These are phyloP conservation scores for Amanita muscaria DNA, from an alignment of 768 basidiomycete species.

Conservation along the genomic window DNA sequence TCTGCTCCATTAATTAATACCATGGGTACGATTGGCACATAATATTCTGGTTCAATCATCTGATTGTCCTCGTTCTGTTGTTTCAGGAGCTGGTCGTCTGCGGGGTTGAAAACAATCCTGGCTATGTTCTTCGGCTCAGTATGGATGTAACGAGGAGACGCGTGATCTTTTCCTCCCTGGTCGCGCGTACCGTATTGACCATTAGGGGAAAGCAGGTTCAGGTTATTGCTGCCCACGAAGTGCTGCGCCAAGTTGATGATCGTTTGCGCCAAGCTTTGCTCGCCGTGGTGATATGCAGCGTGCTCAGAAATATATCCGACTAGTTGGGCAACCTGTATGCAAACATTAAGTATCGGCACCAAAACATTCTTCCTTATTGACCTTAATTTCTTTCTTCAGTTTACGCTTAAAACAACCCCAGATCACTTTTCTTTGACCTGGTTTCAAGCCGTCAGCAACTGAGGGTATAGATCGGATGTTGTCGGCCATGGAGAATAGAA, in stretches of 20 bases:
- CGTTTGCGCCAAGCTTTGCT: constrained; percentile 75
- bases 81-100: constrained; percentile 80
- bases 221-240: constrained; percentile 92
- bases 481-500: constrained; percentile 99
- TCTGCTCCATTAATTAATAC: constrained; percentile 91
- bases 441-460: constrained; percentile 89
- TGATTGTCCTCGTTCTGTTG: constrained; percentile 81
- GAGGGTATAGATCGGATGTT: constrained; percentile 98
- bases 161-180: constrained; percentile 92
- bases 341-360: background rate
- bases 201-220: constrained; percentile 78
- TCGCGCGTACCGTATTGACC: constrained; percentile 97
- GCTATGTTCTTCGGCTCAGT: constrained; percentile 72
- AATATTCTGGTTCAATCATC: constrained; percentile 89
- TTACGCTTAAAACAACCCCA: constrained; percentile 97
- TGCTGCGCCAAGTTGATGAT: constrained; percentile 93
- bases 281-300: constrained; percentile 95
- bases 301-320: constrained; percentile 93
- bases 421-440: constrained; percentile 94
- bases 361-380: constrained; percentile 15
- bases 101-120: constrained; percentile 67
- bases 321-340: constrained; percentile 75
- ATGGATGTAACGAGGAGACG: constrained; percentile 93
- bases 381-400: constrained; percentile 87
- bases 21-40: constrained; percentile 83